phyloP scores from a whole-genome alignment of 2,329 filamentous ascomycete species.

The Trichoderma sp. region DNA sequence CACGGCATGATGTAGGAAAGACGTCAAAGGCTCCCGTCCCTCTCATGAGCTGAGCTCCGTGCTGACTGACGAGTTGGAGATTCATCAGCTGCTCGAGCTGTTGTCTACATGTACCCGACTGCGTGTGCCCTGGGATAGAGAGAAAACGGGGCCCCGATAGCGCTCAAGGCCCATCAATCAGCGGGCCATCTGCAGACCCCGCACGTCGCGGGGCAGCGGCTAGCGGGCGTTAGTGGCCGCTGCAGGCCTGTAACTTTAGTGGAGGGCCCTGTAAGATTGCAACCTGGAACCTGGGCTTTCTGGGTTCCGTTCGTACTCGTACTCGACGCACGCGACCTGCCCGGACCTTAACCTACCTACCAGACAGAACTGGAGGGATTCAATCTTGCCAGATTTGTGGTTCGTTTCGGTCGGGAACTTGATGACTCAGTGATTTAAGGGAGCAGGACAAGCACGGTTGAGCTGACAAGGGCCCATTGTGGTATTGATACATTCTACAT shows the following conservation, averaged over 20 bases:
- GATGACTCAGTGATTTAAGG: neutral
- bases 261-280: neutral
- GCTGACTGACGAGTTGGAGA: neutral
- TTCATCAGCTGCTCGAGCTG: neutral
- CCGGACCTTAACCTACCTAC: too few relatives aligned
- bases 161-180: neutral
- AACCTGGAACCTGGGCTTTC: too few relatives aligned
- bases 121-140: too few relatives aligned
- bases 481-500: conserved; percentile 20
- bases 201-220: conserved; percentile 5
- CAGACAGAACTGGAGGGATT: too few relatives aligned
- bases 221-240: conserved; percentile 7
- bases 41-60: neutral
- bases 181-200: neutral
- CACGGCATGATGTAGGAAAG: conserved; percentile 22
- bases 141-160: neutral
- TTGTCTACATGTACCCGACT: too few relatives aligned
- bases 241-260: conserved; percentile 3
- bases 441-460: neutral
- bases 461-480: conserved; percentile 5
- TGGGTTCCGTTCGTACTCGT: too few relatives aligned
- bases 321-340: too few relatives aligned
- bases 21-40: conserved; percentile 16
- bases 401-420: too few relatives aligned
- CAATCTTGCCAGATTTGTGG: too few relatives aligned